Conservation (phyloP, 768 basidiomycete species). For the Boletus subparvulus region DNA sequence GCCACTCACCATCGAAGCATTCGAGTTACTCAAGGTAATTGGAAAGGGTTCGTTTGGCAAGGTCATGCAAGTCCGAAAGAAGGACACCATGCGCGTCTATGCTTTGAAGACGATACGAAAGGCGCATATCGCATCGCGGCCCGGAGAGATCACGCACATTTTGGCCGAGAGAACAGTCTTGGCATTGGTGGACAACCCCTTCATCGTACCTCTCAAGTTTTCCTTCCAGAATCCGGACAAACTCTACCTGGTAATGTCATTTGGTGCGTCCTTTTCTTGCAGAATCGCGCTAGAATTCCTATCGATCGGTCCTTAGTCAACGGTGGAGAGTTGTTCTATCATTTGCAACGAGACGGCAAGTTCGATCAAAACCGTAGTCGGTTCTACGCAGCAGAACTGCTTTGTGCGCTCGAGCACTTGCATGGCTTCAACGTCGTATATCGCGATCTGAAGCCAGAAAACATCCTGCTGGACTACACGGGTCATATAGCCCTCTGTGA, state of each 20-base stretch:
- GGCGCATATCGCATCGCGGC: constrained; percentile 93
- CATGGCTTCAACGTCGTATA: constrained; percentile 99
- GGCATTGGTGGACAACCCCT: constrained; percentile 96
- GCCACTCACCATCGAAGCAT: constrained; percentile 90
- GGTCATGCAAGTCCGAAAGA: constrained; percentile 99
- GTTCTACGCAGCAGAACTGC: constrained; percentile 97
- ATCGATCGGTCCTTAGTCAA: constrained; percentile 58
- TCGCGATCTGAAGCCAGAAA: constrained; percentile 97
- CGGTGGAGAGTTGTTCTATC: constrained; percentile 97
- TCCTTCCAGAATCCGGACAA: constrained; percentile 99
- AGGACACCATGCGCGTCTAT: constrained; percentile 97
- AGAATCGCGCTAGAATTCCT: background rate
- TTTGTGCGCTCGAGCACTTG: constrained; percentile 92
- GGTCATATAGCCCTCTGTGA: constrained; percentile 98
- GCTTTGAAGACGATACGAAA: constrained; percentile 98
- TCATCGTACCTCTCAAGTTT: constrained; percentile 98
- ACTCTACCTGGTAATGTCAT: constrained; percentile 95
- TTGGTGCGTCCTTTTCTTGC: constrained; percentile 53
- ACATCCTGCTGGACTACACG: constrained; percentile 95
- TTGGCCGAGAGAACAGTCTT: constrained; percentile 96
- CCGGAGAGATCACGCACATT: constrained; percentile 97
- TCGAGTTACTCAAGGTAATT: constrained; percentile 96
- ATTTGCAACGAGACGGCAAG: constrained; percentile 93
- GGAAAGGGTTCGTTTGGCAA: constrained; percentile 98
- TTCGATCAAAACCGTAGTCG: constrained; percentile 92